Evolutionary conservation across 2,329 filamentous ascomycete genomes (phyloP).

Genomic region (Aureobasidium sp.): DNA sequence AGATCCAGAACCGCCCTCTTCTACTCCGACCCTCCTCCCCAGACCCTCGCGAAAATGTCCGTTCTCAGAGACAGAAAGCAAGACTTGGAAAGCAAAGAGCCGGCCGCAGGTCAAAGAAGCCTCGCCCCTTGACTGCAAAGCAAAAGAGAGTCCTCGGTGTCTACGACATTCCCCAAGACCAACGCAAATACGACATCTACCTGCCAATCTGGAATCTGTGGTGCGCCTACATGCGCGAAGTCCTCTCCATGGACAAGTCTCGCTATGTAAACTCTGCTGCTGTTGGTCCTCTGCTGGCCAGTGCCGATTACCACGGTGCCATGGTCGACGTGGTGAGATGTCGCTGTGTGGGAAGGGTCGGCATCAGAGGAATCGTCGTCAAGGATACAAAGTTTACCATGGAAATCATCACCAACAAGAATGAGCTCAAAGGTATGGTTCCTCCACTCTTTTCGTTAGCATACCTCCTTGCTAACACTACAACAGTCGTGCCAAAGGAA

Average conservation of each 20-base stretch:
- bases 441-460: background rate
- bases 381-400: slow-evolving; percentile 81
- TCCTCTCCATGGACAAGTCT: slow-evolving; percentile 50
- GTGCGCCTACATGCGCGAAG: slow-evolving; percentile 75
- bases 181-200: slow-evolving; percentile 67
- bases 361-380: slow-evolving; percentile 76
- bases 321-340: slow-evolving; percentile 74
- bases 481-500: slow-evolving; percentile 72
- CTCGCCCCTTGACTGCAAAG: slow-evolving; percentile 66
- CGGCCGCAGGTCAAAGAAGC: slow-evolving; percentile 39
- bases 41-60: slow-evolving; percentile 44
- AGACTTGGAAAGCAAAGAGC: slow-evolving; percentile 27
- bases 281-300: slow-evolving; percentile 64
- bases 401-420: slow-evolving; percentile 66
- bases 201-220: slow-evolving; percentile 70
- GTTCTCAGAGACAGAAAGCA: slow-evolving; percentile 35
- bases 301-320: slow-evolving; percentile 87
- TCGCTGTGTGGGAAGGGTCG: slow-evolving; percentile 71
- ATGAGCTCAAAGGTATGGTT: slow-evolving; percentile 58
- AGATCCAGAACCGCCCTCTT: slow-evolving; percentile 74
- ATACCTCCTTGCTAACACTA: background rate
- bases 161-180: slow-evolving; percentile 62
- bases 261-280: slow-evolving; percentile 49
- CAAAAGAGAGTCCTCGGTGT: slow-evolving; percentile 66
- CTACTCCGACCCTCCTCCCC: slow-evolving; percentile 70